Evolutionary conservation across 305 asterid species (phyloP).

Genomic region (Solanum hybrid): DNA sequence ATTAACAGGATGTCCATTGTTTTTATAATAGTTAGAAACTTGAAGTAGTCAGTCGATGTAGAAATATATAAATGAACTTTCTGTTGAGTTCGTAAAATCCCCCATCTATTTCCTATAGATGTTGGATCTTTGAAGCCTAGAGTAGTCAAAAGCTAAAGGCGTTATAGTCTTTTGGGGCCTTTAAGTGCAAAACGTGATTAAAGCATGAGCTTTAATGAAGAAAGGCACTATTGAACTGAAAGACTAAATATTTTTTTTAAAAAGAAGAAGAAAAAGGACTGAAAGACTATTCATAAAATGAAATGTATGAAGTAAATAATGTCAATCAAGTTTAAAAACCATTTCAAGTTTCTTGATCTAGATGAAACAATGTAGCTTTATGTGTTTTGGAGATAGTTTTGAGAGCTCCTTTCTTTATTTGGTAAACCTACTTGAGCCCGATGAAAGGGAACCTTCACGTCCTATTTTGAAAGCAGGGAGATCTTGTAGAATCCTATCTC

Average conservation of each 20-base stretch:
- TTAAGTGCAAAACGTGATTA: background rate
- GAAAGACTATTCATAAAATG: background rate
- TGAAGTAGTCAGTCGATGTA: background rate
- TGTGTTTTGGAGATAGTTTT: background rate
- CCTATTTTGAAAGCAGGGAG: background rate
- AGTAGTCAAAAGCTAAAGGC: background rate
- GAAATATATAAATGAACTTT: background rate
- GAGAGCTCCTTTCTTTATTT: background rate
- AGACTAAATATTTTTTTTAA: background rate
- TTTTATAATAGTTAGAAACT: background rate
- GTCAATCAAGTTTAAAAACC: background rate
- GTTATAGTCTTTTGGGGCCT: background rate
- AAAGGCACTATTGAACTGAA: background rate
- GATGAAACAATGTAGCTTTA: background rate
- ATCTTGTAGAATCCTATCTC: background rate
- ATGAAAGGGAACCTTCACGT: background rate
- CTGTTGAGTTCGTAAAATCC: background rate
- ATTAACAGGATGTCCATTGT: background rate
- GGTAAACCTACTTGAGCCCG: background rate
- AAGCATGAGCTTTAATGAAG: background rate
- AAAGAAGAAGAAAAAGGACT: background rate
- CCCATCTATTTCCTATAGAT: background rate
- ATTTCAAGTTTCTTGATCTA: background rate
- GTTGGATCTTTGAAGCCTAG: background rate
- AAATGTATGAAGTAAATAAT: background rate